Evolutionary conservation across 257 asterid genomes (phyloP).

Genomic region (Ajuga chamaepitys): DNA sequence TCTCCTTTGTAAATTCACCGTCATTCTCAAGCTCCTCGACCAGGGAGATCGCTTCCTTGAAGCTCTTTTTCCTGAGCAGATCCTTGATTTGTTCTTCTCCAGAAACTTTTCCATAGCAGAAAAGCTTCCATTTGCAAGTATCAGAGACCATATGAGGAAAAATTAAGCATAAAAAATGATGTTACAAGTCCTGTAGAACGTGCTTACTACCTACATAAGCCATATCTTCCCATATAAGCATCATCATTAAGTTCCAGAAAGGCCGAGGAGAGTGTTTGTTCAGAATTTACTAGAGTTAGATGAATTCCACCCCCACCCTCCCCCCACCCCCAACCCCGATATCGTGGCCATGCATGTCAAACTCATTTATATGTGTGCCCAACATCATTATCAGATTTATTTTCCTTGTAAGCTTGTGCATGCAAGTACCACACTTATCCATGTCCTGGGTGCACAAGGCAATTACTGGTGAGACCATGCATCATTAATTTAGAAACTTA

Average conservation of each 20-base stretch:
- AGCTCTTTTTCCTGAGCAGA: slow-evolving; percentile 69
- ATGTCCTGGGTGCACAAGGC: background rate
- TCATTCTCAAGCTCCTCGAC: slow-evolving; percentile 82
- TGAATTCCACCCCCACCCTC: background rate
- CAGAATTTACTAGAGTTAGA: background rate
- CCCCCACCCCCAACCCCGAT: background rate
- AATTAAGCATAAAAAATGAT: background rate
- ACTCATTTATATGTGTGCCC: background rate
- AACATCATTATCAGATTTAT: slow-evolving; percentile 7
- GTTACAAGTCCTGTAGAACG: background rate
- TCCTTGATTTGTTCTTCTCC: slow-evolving; percentile 86
- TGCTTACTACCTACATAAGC: background rate
- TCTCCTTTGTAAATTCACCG: slow-evolving; percentile 82
- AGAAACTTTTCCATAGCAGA: slow-evolving; percentile 73
- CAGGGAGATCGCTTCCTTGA: slow-evolving; percentile 71
- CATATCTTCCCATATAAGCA: background rate
- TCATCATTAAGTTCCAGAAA: background rate
- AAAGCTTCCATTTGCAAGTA: slow-evolving; percentile 48
- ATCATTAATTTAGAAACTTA: background rate
- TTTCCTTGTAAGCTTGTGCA: background rate
- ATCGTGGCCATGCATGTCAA: background rate
- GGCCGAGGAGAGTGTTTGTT: background rate
- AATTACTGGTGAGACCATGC: background rate
- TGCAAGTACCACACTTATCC: background rate
- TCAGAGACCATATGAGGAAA: slow-evolving; percentile 10